These are phyloP conservation scores for Myriangium duriaei DNA, from an alignment of 2,329 filamentous ascomycete genomes.

Conservation along the genomic window DNA sequence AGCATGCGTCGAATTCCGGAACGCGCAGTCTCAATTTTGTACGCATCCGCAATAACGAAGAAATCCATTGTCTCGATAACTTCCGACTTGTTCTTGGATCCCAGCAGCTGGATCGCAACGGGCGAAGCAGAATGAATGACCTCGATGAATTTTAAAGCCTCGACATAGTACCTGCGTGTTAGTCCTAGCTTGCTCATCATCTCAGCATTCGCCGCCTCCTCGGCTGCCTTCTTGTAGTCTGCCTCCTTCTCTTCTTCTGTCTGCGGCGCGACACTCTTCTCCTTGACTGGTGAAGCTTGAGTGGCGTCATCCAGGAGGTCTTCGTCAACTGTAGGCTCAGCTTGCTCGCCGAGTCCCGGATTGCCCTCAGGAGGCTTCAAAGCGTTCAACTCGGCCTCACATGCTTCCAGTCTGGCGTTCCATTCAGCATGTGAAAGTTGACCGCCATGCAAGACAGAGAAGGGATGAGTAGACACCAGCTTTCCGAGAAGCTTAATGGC, in stretches of 20 bases:
- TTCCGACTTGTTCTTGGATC: constrained; percentile 94
- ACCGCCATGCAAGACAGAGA: constrained; percentile 80
- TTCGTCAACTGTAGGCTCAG: constrained; percentile 56
- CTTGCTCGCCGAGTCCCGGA: constrained; percentile 55
- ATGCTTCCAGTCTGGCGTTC: constrained; percentile 66
- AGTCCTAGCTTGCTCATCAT: constrained; percentile 77
- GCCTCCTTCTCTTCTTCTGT: constrained; percentile 66
- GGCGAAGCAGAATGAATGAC: constrained; percentile 73
- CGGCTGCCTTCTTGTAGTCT: constrained; percentile 64
- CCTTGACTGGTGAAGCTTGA: constrained; percentile 51
- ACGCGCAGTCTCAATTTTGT: constrained; percentile 90
- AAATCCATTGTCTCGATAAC: constrained; percentile 99
- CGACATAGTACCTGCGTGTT: constrained; percentile 81
- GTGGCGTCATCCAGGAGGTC: constrained; percentile 81
- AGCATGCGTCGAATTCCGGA: constrained; percentile 90
- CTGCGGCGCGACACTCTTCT: constrained; percentile 46
- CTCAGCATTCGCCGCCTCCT: constrained; percentile 80
- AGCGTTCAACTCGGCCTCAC: constrained; percentile 69
- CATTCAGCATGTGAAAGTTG: constrained; percentile 77
- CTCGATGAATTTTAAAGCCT: constrained; percentile 87
- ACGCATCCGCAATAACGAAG: constrained; percentile 88
- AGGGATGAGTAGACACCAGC: constrained; percentile 87
- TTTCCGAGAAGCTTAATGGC: constrained; percentile 84
- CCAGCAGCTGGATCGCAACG: constrained; percentile 73
- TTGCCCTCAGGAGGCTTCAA: constrained; percentile 72